phyloP scores from a whole-genome alignment of 345 rosid species.

The Tarenaya hassleriana region DNA sequence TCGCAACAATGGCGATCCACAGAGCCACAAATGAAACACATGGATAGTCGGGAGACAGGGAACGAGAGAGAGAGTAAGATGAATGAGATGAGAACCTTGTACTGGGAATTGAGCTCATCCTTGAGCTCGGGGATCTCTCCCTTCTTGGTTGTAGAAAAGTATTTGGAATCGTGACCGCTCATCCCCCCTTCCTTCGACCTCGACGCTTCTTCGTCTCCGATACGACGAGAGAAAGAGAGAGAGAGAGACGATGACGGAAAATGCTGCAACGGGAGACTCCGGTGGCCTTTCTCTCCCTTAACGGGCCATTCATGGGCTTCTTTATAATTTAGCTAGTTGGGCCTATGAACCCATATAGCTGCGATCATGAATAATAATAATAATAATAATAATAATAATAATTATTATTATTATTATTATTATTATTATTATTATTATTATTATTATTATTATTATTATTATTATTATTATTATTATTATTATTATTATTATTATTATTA shows the following conservation, averaged over 20 bases:
- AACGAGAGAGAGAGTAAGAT: constrained; percentile 1
- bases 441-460: too few relatives aligned
- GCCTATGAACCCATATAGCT: too few relatives aligned
- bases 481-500: too few relatives aligned
- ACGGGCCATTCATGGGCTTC: constrained; percentile 1
- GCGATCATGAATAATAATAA: too few relatives aligned
- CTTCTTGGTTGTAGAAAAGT: constrained; percentile 93
- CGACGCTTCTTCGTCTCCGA: constrained; percentile 6
- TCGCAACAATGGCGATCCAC: constrained; percentile 17
- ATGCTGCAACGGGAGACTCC: constrained; percentile 1
- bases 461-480: too few relatives aligned
- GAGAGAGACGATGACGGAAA: constrained; percentile 2
- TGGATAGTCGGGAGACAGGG: too few relatives aligned
- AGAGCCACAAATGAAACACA: constrained; percentile 13
- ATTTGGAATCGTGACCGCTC: constrained; percentile 99
- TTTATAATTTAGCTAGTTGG: constrained; percentile 7
- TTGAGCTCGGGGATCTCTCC: constrained; percentile 97
- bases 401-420: too few relatives aligned
- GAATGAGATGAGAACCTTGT: constrained; percentile 46
- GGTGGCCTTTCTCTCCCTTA: background rate
- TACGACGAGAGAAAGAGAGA: constrained; percentile 11
- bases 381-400: too few relatives aligned
- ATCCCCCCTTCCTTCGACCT: constrained; percentile 31
- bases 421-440: too few relatives aligned
- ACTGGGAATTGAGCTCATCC: constrained; percentile 94